These are phyloP conservation scores for Edaphochlamys debaryana DNA, from an alignment of 139 green algal species.

Conservation along the genomic window DNA sequence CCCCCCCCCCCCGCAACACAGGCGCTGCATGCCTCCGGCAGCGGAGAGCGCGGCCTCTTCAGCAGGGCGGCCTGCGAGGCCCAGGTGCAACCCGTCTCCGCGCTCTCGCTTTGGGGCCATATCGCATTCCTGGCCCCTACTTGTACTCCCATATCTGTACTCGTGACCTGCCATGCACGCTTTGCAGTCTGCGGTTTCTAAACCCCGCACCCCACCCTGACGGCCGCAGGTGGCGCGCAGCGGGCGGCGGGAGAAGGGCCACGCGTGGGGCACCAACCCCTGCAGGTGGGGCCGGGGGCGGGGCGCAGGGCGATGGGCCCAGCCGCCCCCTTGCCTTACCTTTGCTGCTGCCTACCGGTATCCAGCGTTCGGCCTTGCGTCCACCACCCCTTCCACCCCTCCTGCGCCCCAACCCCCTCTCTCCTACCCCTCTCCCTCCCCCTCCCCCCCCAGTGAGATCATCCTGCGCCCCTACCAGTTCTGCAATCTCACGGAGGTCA, in stretches of 20 bases:
- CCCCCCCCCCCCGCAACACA: background rate
- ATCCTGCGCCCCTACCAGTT: conserved; percentile 62
- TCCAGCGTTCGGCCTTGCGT: too few relatives aligned
- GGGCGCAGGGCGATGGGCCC: background rate
- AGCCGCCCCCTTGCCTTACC: background rate
- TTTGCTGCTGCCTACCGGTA: too few relatives aligned
- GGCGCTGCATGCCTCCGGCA: conserved; percentile 52
- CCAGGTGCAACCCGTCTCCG: too few relatives aligned
- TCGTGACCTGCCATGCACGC: too few relatives aligned
- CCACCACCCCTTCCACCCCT: too few relatives aligned
- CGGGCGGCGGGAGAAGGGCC: conserved; percentile 20
- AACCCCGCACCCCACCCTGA: too few relatives aligned
- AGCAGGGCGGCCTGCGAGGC: conserved; percentile 48
- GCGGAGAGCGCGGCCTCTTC: conserved; percentile 60
- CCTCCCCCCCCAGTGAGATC: conserved; percentile 42
- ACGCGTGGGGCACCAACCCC: conserved; percentile 59
- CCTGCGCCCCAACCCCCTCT: background rate
- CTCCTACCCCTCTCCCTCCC: background rate
- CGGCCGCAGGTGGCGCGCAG: conserved; percentile 31
- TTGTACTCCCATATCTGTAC: too few relatives aligned
- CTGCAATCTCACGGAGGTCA: conserved; percentile 63
- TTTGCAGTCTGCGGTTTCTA: too few relatives aligned
- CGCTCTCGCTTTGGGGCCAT: too few relatives aligned
- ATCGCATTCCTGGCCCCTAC: too few relatives aligned
- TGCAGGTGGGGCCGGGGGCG: conserved; percentile 36